These are phyloP conservation scores for Aspergillus carlsbadensis DNA, from an alignment of 495 filamentous ascomycete species.

Conservation along the genomic window DNA sequence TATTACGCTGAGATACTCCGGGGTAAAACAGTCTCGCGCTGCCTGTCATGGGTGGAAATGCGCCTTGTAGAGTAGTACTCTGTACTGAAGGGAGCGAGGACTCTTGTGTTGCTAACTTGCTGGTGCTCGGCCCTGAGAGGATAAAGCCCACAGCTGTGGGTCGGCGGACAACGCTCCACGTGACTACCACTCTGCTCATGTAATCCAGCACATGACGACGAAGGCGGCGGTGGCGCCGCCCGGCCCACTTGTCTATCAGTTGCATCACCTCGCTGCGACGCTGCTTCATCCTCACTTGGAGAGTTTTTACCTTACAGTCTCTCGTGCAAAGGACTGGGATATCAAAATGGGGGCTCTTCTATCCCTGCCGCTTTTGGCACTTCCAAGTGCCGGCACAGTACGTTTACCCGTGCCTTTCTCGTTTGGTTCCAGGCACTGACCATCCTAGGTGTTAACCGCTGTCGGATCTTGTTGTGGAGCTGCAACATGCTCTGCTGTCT, in stretches of 20 bases:
- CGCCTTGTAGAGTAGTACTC: too few species aligned
- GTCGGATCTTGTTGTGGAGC: conserved; percentile 90
- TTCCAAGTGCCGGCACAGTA: conserved; percentile 87
- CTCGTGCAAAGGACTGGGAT: not conserved
- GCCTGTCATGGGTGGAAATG: too few species aligned
- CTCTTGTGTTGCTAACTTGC: too few species aligned
- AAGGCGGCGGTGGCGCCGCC: not conserved
- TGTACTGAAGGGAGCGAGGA: too few species aligned
- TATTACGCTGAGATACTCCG: too few species aligned
- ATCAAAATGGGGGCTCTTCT: conserved; percentile 82
- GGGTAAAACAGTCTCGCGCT: too few species aligned
- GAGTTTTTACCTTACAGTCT: not conserved
- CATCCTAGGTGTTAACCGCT: conserved; percentile 44
- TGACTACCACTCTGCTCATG: not conserved
- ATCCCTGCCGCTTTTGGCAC: conserved; percentile 81
- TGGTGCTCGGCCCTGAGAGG: too few species aligned
- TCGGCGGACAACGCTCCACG: too few species aligned
- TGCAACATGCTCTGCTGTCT: conserved; percentile 91
- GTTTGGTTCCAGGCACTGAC: conserved; percentile 21
- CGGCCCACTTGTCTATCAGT: not conserved
- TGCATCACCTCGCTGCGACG: not conserved
- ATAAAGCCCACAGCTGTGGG: too few species aligned
- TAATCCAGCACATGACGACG: not conserved
- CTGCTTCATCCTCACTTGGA: not conserved
- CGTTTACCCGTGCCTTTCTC: conserved; percentile 23